Percentiles rank a stretch among this genome's conserved stretches.
Conservation (phyloP, 164 flowering plant species). For the Nymphaea colorata region DNA sequence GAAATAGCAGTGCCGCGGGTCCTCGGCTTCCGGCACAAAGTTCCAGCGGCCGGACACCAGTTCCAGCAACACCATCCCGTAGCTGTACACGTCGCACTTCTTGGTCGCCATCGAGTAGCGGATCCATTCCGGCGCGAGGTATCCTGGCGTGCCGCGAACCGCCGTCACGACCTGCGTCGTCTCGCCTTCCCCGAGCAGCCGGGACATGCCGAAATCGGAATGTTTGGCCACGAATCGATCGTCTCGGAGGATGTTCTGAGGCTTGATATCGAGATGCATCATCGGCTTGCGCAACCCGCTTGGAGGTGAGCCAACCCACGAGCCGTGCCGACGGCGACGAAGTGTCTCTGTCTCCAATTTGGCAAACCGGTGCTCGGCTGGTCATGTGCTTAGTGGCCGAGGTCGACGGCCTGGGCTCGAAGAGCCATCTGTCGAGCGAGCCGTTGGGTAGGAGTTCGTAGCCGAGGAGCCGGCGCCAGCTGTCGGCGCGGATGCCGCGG, state of each 20-base stretch:
- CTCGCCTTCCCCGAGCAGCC: conserved; percentile 66
- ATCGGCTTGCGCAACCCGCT: conserved; percentile 76
- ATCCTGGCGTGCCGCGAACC: conserved; percentile 89
- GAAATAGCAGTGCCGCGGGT: conserved; percentile 53
- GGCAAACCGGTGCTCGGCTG: conserved; percentile 5
- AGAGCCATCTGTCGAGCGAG: conserved; percentile 38
- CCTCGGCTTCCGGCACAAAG: conserved; percentile 27
- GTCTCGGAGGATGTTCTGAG: conserved; percentile 72
- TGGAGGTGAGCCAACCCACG: conserved; percentile 72
- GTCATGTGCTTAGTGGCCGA: neutral
- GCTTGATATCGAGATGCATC: conserved; percentile 86
- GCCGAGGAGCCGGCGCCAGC: conserved; percentile 54
- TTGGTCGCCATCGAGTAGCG: conserved; percentile 70
- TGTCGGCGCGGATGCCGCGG: conserved; percentile 75
- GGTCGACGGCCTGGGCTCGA: conserved; percentile 18
- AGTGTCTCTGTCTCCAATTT: conserved; percentile 68
- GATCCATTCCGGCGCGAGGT: conserved; percentile 93
- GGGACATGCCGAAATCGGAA: conserved; percentile 84
- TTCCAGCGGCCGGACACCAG: conserved; percentile 69
- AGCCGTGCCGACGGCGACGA: conserved; percentile 70
- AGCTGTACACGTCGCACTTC: conserved; percentile 84
- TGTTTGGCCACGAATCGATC: conserved; percentile 51
- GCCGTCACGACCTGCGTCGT: conserved; percentile 58
- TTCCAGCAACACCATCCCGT: conserved; percentile 87
- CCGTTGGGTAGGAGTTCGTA: conserved; percentile 87